Evolutionary conservation across 164 flowering plant species (phyloP).

Genomic region (Aristolochia californica): DNA sequence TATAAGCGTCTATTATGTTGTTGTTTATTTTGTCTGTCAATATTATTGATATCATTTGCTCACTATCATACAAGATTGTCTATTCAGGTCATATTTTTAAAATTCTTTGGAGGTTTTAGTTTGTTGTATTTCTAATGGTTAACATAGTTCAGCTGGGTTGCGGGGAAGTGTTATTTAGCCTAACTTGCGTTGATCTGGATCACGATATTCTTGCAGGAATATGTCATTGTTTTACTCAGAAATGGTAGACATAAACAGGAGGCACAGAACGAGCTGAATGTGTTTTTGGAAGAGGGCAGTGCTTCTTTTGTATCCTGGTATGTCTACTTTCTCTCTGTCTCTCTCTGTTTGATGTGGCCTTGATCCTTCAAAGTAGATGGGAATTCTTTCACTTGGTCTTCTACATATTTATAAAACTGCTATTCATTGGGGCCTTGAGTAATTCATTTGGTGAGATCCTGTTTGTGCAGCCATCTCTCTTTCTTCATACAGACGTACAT

Average conservation of each 20-base stretch:
- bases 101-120: background rate
- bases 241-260: conserved; percentile 83
- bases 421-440: no score
- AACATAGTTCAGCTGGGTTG: background rate
- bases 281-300: conserved; percentile 83
- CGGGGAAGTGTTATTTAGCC: background rate
- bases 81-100: background rate
- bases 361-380: no score
- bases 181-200: background rate
- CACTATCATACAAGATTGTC: background rate
- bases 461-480: no score
- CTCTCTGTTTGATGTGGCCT: no score
- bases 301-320: conserved; percentile 81
- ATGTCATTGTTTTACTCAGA: conserved; percentile 80
- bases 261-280: conserved; percentile 81
- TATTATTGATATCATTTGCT: no score
- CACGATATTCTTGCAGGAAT: conserved; percentile 50
- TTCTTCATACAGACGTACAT: no score
- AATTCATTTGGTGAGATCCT: no score
- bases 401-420: no score
- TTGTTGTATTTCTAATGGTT: background rate
- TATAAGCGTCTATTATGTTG: no score
- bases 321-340: background rate
- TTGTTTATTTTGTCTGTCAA: no score
- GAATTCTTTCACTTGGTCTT: no score